Evolutionary conservation across 495 filamentous ascomycete genomes (phyloP), one percentile per base, ranked within the genome.

Genomic region (Xylaria acuta): DNA sequence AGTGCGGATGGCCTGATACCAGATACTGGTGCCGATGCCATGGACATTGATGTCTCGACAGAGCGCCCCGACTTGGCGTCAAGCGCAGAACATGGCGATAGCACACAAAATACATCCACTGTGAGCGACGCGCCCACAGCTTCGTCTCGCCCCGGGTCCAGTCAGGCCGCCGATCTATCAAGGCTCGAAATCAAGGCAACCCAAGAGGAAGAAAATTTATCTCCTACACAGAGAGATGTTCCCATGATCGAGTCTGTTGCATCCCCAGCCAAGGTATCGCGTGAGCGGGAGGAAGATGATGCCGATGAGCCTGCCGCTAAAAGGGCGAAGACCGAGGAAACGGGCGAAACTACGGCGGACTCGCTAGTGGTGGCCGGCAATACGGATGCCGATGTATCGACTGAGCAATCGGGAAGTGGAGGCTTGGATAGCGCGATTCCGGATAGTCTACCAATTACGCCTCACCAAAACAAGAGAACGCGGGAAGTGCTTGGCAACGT

Each of bases 261-360:
- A 30, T 64, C 79, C 0, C 72, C 82, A 0, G 78, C 81, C 3
- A 94, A 94, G 79, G 60, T 90, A 3, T 83, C 89, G 0, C 87
- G 92, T 11, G 92, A 93, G 72, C 90, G 94, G 0, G 93, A 95
- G 20, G 90, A 88, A 43, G 88, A 94, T 68, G 84, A 82, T 43
- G 86, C 85, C 45, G 91, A 93, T n/a, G 93, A 92, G 72, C 93
- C 91, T 25, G 89, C 89, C 25, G 86, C 92, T 9, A 97, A 97
- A 81, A 89, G 93, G 34, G 86, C 92, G 45, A 94, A 91, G 80
- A 88, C 90, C 18, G 84, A 84, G 73, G 86, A 73, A 40, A 25
- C 36, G 4, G 72, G 22, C 59, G 80, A 75, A 8, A 47, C 66
- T 20, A 56, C 72, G 0, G 76, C 72, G 20, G 80, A 82, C 16